phyloP scores from a whole-genome alignment of 164 flowering plant species.

The Buxus sempervirens region DNA sequence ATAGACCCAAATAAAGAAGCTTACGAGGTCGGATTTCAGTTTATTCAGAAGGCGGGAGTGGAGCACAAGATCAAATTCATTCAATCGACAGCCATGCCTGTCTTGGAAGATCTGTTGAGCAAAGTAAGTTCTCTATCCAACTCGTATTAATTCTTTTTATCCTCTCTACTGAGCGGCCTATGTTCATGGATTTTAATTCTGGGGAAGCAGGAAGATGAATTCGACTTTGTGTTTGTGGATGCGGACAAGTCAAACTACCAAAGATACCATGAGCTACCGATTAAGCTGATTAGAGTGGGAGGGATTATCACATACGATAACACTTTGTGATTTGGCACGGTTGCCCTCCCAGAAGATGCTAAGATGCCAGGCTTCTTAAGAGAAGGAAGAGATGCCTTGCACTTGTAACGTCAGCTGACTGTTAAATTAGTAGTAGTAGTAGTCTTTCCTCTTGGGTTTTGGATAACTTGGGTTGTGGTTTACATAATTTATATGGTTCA shows the following conservation, averaged over 20 bases:
- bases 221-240: no score
- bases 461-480: no score
- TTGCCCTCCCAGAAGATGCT: slow-evolving; percentile 33
- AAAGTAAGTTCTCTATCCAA: slow-evolving; percentile 7
- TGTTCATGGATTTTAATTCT: no score
- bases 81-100: slow-evolving; percentile 29
- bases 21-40: slow-evolving; percentile 41
- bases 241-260: slow-evolving; percentile 40
- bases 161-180: no score
- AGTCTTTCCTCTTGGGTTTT: no score
- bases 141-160: not conserved
- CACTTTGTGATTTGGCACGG: slow-evolving; percentile 49
- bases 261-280: slow-evolving; percentile 38
- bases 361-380: slow-evolving; percentile 13
- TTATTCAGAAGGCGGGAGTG: slow-evolving; percentile 43
- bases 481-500: no score
- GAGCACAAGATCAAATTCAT: no score
- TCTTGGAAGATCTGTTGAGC: slow-evolving; percentile 22
- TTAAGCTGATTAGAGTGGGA: slow-evolving; percentile 48
- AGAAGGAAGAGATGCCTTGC: not conserved
- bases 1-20: slow-evolving; percentile 40
- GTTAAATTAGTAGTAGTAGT: no score
- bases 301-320: slow-evolving; percentile 52
- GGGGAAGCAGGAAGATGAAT: slow-evolving; percentile 27
- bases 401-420: no score